These are phyloP conservation scores for Leishmania tarentolae DNA, from an alignment of 208 protist species.

Conservation along the genomic window DNA sequence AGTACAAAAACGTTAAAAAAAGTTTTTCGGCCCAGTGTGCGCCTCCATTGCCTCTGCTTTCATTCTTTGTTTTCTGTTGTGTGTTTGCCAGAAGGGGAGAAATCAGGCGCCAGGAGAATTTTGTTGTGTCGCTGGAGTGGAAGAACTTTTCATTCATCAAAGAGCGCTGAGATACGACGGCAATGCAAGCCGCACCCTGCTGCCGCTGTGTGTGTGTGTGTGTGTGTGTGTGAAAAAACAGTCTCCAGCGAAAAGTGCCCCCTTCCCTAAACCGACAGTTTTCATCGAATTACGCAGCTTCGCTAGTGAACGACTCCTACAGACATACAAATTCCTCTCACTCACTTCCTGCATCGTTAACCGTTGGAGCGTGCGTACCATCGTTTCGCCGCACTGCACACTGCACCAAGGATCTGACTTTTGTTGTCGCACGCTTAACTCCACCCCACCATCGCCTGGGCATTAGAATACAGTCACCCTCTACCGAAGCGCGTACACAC, in stretches of 20 bases:
- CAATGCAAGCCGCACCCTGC: neutral
- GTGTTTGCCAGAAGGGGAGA: neutral
- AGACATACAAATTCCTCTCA: neutral
- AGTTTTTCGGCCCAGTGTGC: neutral
- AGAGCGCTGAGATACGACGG: neutral
- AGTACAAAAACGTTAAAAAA: neutral
- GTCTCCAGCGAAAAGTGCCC: neutral
- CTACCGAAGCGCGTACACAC: neutral
- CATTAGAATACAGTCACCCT: neutral
- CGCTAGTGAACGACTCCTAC: neutral
- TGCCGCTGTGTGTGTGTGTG: neutral
- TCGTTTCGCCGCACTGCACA: neutral
- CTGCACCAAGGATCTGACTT: neutral
- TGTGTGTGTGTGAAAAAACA: neutral
- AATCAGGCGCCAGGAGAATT: neutral
- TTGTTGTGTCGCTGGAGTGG: neutral
- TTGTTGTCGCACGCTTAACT: neutral
- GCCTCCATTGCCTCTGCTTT: neutral
- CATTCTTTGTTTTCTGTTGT: neutral
- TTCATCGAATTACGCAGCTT: constrained; percentile 1
- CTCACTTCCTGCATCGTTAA: neutral
- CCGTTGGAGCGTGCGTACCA: neutral
- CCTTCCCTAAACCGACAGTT: neutral
- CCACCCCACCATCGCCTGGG: neutral
- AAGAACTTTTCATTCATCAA: neutral